Conservation (phyloP, 1,139 yeast species). For the Sugiyamaella japonica region DNA sequence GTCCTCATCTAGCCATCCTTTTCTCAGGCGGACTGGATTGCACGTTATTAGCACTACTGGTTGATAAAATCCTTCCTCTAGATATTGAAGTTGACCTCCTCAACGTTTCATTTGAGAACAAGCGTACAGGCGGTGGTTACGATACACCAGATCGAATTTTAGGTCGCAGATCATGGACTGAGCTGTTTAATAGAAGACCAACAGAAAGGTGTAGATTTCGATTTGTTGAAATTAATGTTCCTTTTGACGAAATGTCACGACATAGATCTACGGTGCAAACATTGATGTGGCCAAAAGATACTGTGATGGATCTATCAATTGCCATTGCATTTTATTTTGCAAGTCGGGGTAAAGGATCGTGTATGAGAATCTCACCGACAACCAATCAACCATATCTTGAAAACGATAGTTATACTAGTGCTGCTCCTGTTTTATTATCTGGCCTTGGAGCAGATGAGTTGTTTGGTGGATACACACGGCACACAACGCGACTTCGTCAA, state of each 20-base stretch:
- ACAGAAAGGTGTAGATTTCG: constrained; percentile 40
- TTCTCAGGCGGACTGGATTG: constrained; percentile 97
- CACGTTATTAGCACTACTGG: constrained; percentile 61
- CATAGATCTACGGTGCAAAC: constrained; percentile 55
- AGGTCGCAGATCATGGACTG: constrained; percentile 62
- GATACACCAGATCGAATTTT: constrained; percentile 82
- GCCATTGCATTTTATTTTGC: constrained; percentile 96
- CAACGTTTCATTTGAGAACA: constrained; percentile 93
- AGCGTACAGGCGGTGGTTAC: constrained; percentile 57
- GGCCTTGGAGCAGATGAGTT: constrained; percentile 98
- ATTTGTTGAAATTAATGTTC: constrained; percentile 68
- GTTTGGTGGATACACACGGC: constrained; percentile 90
- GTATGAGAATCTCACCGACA: constrained; percentile 23
- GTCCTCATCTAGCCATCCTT: constrained; percentile 54
- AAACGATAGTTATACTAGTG: constrained; percentile 39
- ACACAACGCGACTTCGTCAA: constrained; percentile 46
- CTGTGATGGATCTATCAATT: constrained; percentile 94
- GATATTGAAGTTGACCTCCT: constrained; percentile 60
- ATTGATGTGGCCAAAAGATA: constrained; percentile 77
- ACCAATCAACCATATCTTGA: not conserved
- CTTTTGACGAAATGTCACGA: constrained; percentile 61
- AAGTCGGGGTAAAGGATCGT: constrained; percentile 53
- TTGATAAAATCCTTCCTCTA: constrained; percentile 41
- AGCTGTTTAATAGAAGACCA: constrained; percentile 38
- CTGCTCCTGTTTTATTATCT: constrained; percentile 71